Conservation (phyloP, 1,284 basidiomycete genomes). For the Malassezia yamatoensis region DNA sequence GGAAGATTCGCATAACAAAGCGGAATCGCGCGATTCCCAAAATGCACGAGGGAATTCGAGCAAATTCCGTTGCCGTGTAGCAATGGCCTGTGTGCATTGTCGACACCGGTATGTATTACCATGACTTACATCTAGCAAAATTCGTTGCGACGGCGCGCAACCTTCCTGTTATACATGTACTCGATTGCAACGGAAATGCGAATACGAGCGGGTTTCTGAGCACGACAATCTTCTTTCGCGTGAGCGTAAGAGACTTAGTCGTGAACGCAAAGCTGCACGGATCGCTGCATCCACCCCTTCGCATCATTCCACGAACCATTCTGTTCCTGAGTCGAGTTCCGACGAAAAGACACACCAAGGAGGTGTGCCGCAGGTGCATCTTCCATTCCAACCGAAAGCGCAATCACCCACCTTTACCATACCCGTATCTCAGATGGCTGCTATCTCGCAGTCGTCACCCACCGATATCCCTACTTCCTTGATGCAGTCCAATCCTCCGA, state of each 20-base stretch:
- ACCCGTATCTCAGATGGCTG: background rate
- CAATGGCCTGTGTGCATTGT: conserved; percentile 40
- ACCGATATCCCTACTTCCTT: conserved; percentile 8
- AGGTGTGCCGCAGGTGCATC: conserved; percentile 3
- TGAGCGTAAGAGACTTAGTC: conserved; percentile 34
- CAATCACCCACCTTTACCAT: conserved; percentile 4
- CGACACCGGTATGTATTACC: conserved; percentile 28
- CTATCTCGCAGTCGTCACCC: background rate
- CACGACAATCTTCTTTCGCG: conserved; percentile 37
- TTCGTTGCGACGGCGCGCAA: conserved; percentile 36
- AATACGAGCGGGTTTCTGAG: conserved; percentile 37
- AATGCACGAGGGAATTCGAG: background rate
- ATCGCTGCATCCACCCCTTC: conserved; percentile 10
- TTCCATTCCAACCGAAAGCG: conserved; percentile 1
- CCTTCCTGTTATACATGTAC: conserved; percentile 35
- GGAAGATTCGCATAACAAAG: background rate
- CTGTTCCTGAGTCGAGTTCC: background rate
- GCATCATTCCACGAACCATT: background rate
- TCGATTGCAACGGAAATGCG: conserved; percentile 31
- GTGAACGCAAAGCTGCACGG: conserved; percentile 23
- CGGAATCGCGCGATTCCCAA: background rate
- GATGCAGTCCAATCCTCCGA: conserved; percentile 7
- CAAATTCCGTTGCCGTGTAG: conserved; percentile 20
- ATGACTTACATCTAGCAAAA: conserved; percentile 21
- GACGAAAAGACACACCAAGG: conserved; percentile 1